phyloP scores from a whole-genome alignment of 2,329 filamentous ascomycete genomes.

The Xenosphaeropsis pyriputrescens region DNA sequence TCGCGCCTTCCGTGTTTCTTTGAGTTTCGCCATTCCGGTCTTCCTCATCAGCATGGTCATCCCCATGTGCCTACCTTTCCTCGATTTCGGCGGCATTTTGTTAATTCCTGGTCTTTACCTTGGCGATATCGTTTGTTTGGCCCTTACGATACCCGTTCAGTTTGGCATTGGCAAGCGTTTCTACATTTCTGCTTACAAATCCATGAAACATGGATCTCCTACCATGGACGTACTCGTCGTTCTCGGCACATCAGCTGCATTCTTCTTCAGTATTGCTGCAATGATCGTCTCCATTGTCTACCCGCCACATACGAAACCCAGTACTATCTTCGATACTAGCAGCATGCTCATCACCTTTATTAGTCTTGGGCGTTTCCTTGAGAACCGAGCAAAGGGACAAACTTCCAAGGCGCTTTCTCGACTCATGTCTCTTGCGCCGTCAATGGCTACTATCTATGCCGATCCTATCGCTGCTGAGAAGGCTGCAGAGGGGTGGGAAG shows the following conservation, averaged over 20 bases:
- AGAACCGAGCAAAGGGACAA: conserved; percentile 91
- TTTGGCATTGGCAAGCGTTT: conserved; percentile 94
- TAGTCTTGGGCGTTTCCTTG: conserved; percentile 76
- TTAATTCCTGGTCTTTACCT: conserved; percentile 67
- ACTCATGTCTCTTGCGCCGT: conserved; percentile 90
- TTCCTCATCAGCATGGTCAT: conserved; percentile 88
- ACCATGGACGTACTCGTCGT: conserved; percentile 98
- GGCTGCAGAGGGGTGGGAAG: conserved; percentile 65
- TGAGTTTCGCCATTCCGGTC: conserved; percentile 76
- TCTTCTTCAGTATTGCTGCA: conserved; percentile 83
- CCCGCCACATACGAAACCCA: conserved; percentile 66
- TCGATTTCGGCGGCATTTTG: conserved; percentile 63
- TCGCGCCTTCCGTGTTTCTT: conserved; percentile 61
- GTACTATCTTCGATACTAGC: conserved; percentile 91
- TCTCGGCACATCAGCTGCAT: conserved; percentile 84
- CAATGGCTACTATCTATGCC: conserved; percentile 91
- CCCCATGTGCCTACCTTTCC: conserved; percentile 63
- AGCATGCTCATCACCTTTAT: conserved; percentile 98
- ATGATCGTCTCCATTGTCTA: conserved; percentile 71
- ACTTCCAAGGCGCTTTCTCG: conserved; percentile 87
- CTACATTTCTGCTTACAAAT: conserved; percentile 87
- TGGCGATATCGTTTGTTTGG: conserved; percentile 72
- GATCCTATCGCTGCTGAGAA: conserved; percentile 92
- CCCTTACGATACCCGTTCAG: conserved; percentile 82
- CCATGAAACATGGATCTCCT: conserved; percentile 74